Conservation (phyloP, 2,329 filamentous ascomycete species). For the Beauveria brongniartii region DNA sequence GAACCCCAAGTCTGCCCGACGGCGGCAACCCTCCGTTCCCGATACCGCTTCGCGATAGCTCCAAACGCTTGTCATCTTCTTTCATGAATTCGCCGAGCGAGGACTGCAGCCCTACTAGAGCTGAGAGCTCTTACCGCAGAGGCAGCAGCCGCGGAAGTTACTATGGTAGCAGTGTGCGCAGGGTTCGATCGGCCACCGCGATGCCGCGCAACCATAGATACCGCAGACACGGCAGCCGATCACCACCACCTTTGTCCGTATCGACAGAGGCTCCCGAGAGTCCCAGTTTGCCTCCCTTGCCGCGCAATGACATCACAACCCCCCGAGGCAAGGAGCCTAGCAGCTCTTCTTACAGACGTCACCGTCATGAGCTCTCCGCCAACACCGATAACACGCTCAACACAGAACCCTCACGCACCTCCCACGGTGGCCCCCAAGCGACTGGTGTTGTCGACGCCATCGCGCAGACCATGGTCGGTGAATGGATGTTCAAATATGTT, state of each 20-base stretch:
- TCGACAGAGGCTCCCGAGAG: slow-evolving; percentile 63
- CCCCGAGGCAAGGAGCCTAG: slow-evolving; percentile 40
- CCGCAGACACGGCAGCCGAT: slow-evolving; percentile 47
- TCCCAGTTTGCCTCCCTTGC: slow-evolving; percentile 63
- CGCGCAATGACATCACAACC: slow-evolving; percentile 62
- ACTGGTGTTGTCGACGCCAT: slow-evolving; percentile 91
- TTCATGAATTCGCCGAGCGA: slow-evolving; percentile 62
- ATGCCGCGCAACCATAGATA: slow-evolving; percentile 50
- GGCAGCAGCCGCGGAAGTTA: slow-evolving; percentile 40
- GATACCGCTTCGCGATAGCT: slow-evolving; percentile 83
- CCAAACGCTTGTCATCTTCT: slow-evolving; percentile 49
- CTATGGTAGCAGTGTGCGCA: slow-evolving; percentile 60
- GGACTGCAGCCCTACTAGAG: slow-evolving; percentile 67
- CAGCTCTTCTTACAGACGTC: slow-evolving; percentile 33
- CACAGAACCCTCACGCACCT: slow-evolving; percentile 35
- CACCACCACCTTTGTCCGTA: slow-evolving; percentile 57
- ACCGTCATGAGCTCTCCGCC: slow-evolving; percentile 52
- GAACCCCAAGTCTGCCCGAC: slow-evolving; percentile 59
- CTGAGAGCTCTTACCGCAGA: slow-evolving; percentile 47
- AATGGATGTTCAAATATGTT: slow-evolving; percentile 93
- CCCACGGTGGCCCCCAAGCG: slow-evolving; percentile 52
- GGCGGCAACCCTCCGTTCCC: slow-evolving; percentile 71
- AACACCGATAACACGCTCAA: slow-evolving; percentile 46
- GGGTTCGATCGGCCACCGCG: slow-evolving; percentile 74
- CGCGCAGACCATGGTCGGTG: slow-evolving; percentile 95